Evolutionary conservation across 192 early-diverging fungal species (phyloP).

Genomic region (Coemansia sp.): DNA sequence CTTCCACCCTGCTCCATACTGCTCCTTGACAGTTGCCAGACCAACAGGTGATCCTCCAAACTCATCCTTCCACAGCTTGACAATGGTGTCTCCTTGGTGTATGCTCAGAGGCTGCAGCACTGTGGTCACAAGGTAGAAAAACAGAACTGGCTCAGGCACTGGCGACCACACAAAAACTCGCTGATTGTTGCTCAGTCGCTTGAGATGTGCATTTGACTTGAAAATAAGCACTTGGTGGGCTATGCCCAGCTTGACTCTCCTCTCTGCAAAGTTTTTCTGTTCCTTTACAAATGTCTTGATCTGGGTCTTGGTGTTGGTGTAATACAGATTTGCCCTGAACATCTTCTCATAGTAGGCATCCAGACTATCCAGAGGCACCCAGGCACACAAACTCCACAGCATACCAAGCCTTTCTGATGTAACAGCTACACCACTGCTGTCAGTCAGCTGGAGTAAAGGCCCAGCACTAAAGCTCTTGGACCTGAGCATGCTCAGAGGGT

Average conservation of each 20-base stretch:
- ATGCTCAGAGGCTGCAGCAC: slow-evolving; percentile 23
- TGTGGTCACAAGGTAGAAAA: slow-evolving; percentile 37
- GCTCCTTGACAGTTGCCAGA: slow-evolving; percentile 3
- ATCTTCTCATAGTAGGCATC: slow-evolving; percentile 5
- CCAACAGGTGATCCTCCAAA: slow-evolving; percentile 12
- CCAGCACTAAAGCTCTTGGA: slow-evolving; percentile 13
- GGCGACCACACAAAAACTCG: slow-evolving; percentile 16
- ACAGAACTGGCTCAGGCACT: slow-evolving; percentile 21
- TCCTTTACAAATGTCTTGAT: slow-evolving; percentile 10
- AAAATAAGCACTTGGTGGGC: slow-evolving; percentile 18
- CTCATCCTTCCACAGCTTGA: slow-evolving; percentile 25
- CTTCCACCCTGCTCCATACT: neutral
- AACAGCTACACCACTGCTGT: slow-evolving; percentile 13
- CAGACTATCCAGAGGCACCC: slow-evolving; percentile 30
- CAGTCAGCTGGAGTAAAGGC: neutral
- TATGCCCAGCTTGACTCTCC: neutral
- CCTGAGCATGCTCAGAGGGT: slow-evolving; percentile 6
- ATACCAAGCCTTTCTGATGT: slow-evolving; percentile 15
- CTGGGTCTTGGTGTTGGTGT: slow-evolving; percentile 5
- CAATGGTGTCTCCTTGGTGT: slow-evolving; percentile 14
- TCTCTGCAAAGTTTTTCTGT: slow-evolving; percentile 8
- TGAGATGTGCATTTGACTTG: slow-evolving; percentile 22
- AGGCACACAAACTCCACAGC: slow-evolving; percentile 38
- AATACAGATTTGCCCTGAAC: slow-evolving; percentile 20
- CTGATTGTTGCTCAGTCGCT: slow-evolving; percentile 4